These are phyloP conservation scores for Areca catechu DNA, from an alignment of 176 grass and related monocot genomes.

Conservation along the genomic window DNA sequence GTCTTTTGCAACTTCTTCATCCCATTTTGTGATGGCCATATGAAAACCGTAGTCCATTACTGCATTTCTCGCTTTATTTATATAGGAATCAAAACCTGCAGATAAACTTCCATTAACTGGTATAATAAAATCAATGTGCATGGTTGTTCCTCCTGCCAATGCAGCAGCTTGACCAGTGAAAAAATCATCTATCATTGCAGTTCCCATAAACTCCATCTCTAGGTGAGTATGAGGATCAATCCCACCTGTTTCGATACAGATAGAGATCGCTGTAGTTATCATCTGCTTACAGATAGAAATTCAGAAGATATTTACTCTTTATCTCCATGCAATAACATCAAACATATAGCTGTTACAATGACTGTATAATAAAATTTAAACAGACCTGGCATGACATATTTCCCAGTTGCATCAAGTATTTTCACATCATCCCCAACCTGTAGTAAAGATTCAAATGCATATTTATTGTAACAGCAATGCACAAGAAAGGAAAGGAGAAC, in stretches of 20 bases:
- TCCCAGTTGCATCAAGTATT: conserved; percentile 90
- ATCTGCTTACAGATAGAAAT: too few species aligned
- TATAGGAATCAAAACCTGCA: conserved; percentile 75
- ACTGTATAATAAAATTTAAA: too few species aligned
- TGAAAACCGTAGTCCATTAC: conserved; percentile 98
- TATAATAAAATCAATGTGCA: conserved; percentile 96
- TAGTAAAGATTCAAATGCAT: background rate
- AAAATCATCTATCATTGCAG: conserved; percentile 76
- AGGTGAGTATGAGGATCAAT: conserved; percentile 95
- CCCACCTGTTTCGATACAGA: conserved; percentile 49
- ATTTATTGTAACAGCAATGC: too few species aligned
- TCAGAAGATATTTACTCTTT: too few species aligned
- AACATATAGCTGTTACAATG: too few species aligned
- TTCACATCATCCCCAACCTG: conserved; percentile 64
- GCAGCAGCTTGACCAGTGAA: conserved; percentile 80
- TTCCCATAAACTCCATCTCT: conserved; percentile 95
- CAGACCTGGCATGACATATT: conserved; percentile 90
- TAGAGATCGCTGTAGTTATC: background rate
- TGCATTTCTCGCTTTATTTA: conserved; percentile 52
- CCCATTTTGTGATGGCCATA: conserved; percentile 96
- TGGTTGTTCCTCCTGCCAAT: conserved; percentile 85
- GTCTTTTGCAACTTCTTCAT: conserved; percentile 84
- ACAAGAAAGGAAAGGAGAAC: too few species aligned
- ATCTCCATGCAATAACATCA: too few species aligned
- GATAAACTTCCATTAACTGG: conserved; percentile 79